phyloP scores from a whole-genome alignment of 257 asterid genomes.

The Fraxinus americana region DNA sequence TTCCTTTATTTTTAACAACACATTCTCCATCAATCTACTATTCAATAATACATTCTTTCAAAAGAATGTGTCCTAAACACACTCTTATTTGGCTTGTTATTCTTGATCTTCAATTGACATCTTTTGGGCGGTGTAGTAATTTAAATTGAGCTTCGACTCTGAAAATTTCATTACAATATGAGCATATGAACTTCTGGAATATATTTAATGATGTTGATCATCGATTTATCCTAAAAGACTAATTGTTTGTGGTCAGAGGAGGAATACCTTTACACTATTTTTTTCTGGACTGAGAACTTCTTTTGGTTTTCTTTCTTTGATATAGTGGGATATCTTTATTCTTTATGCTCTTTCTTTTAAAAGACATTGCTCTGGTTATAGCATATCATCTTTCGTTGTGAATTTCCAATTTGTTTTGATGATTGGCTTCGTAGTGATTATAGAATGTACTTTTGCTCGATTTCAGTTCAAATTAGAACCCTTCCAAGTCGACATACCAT shows the following conservation, averaged over 20 bases:
- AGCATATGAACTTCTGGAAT: not conserved
- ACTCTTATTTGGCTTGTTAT: not conserved
- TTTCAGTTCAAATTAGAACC: not conserved
- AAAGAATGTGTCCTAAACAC: no score
- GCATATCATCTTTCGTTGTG: not conserved
- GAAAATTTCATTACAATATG: not conserved
- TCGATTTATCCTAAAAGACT: not conserved
- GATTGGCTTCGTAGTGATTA: not conserved
- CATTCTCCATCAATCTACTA: no score
- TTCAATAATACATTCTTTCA: no score
- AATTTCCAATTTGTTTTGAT: not conserved
- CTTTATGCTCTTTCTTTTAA: not conserved
- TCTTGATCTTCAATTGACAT: not conserved
- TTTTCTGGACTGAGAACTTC: not conserved
- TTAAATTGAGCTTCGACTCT: not conserved
- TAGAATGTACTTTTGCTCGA: not conserved
- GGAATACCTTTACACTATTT: not conserved
- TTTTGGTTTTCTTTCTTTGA: not conserved
- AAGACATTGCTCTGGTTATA: not conserved
- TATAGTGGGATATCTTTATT: not conserved
- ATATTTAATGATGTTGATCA: not conserved
- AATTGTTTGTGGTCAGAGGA: not conserved
- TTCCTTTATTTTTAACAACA: no score
- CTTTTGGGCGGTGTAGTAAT: not conserved
- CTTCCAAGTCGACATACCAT: not conserved